phyloP scores from a whole-genome alignment of 192 early-diverging fungal genomes.

The Coemansia sp. region DNA sequence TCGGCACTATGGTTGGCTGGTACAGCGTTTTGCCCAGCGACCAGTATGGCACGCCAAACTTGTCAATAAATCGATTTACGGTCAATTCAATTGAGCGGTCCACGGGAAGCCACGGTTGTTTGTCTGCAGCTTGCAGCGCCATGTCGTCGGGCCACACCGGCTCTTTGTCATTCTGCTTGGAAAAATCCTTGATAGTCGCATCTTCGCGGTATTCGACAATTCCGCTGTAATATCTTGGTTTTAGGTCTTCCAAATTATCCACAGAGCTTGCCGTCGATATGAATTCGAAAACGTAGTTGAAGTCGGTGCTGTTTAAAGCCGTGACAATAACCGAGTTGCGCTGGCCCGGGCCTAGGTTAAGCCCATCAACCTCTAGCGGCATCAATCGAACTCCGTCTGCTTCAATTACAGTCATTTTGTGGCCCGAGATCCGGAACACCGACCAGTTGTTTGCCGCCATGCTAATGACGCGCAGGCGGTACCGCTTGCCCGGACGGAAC shows the following conservation, averaged over 20 bases:
- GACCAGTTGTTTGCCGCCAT: slow-evolving; percentile 66
- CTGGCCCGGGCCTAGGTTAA: slow-evolving; percentile 64
- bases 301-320: slow-evolving; percentile 52
- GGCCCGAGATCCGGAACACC: slow-evolving; percentile 67
- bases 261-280: slow-evolving; percentile 59
- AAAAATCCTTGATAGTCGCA: not conserved
- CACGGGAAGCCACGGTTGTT: slow-evolving; percentile 8
- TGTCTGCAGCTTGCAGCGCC: not conserved
- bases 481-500: slow-evolving; percentile 70
- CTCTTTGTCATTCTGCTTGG: not conserved
- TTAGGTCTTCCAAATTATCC: no score
- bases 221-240: slow-evolving; percentile 28
- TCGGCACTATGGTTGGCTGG: slow-evolving; percentile 44
- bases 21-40: not conserved
- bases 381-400: slow-evolving; percentile 61
- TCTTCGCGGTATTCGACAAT: slow-evolving; percentile 8
- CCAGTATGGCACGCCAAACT: no score
- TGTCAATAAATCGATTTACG: not conserved
- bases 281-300: slow-evolving; percentile 62
- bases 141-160: slow-evolving; percentile 17
- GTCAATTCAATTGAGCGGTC: slow-evolving; percentile 6
- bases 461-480: slow-evolving; percentile 71
- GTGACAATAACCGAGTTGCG: slow-evolving; percentile 73
- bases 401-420: slow-evolving; percentile 73
- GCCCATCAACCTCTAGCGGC: slow-evolving; percentile 46